phyloP scores from a whole-genome alignment of 331 rosid genomes.

The Quercus tomentella region DNA sequence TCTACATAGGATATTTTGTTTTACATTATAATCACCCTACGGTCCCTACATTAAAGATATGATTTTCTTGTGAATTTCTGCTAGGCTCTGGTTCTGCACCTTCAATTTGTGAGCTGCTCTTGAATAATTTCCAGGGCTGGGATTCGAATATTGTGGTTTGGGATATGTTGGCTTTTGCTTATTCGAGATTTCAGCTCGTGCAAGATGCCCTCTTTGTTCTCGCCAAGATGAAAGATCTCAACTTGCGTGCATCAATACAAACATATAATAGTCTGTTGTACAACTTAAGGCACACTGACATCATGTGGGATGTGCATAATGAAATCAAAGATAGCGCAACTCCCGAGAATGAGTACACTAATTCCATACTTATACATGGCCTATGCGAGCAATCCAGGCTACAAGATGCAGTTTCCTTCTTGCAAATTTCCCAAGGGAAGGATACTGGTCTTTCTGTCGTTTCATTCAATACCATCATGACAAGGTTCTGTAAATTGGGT shows the following conservation, averaged over 20 bases:
- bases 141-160: slow-evolving; percentile 38
- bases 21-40: neutral
- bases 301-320: slow-evolving; percentile 43
- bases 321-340: slow-evolving; percentile 32
- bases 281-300: slow-evolving; percentile 40
- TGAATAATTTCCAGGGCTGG: slow-evolving; percentile 38
- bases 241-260: slow-evolving; percentile 33
- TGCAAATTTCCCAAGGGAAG: slow-evolving; percentile 11
- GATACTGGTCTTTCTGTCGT: slow-evolving; percentile 33
- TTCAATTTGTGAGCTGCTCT: slow-evolving; percentile 40
- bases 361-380: slow-evolving; percentile 42
- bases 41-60: neutral
- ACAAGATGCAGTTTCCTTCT: slow-evolving; percentile 38
- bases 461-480: slow-evolving; percentile 46
- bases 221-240: slow-evolving; percentile 50
- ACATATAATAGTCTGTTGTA: slow-evolving; percentile 45
- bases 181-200: slow-evolving; percentile 37
- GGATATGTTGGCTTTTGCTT: slow-evolving; percentile 47
- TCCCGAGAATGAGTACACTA: slow-evolving; percentile 37
- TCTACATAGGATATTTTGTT: neutral
- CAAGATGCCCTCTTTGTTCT: slow-evolving; percentile 48
- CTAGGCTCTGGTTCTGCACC: slow-evolving; percentile 44
- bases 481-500: slow-evolving; percentile 41
- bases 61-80: slow-evolving; percentile 18
- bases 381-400: slow-evolving; percentile 43